These are phyloP conservation scores for Candida fluviatilis DNA, from an alignment of 805 yeast species.

Conservation along the genomic window DNA sequence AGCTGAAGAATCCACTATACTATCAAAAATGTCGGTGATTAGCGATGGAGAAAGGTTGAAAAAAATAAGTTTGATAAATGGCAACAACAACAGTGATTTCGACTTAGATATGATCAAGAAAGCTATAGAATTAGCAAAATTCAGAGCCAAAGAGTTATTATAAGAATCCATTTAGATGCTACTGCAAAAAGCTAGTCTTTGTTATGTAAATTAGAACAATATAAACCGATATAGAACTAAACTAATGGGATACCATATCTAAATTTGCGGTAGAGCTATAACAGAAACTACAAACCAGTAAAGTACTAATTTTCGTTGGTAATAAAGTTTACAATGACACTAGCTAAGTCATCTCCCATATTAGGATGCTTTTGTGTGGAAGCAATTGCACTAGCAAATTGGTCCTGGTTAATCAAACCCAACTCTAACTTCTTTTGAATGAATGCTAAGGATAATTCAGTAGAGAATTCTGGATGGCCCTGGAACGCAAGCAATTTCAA, in stretches of 20 bases:
- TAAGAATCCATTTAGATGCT: not conserved
- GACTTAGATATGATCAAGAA: conserved; percentile 43
- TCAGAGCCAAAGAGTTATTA: conserved; percentile 38
- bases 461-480: conserved; percentile 84
- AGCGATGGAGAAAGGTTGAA: conserved; percentile 19
- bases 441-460: conserved; percentile 25
- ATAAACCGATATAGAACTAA: too few species aligned
- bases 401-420: conserved; percentile 18
- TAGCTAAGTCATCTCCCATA: not conserved
- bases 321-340: not conserved
- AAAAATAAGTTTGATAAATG: conserved; percentile 48
- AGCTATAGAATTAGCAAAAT: conserved; percentile 45
- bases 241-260: too few species aligned
- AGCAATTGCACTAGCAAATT: conserved; percentile 16
- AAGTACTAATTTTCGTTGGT: too few species aligned
- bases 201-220: conserved; percentile 1
- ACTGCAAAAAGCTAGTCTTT: not conserved
- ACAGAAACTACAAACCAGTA: too few species aligned
- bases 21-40: conserved; percentile 50
- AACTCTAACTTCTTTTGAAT: conserved; percentile 12
- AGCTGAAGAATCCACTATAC: conserved; percentile 65
- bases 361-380: not conserved
- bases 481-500: conserved; percentile 63
- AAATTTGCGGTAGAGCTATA: too few species aligned
- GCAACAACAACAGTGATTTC: conserved; percentile 35